Percentiles rank a stretch among this genome's conserved stretches.
These are phyloP conservation scores for Saccharomycopsis fermentans DNA, from an alignment of 805 yeast genomes.

Conservation along the genomic window DNA sequence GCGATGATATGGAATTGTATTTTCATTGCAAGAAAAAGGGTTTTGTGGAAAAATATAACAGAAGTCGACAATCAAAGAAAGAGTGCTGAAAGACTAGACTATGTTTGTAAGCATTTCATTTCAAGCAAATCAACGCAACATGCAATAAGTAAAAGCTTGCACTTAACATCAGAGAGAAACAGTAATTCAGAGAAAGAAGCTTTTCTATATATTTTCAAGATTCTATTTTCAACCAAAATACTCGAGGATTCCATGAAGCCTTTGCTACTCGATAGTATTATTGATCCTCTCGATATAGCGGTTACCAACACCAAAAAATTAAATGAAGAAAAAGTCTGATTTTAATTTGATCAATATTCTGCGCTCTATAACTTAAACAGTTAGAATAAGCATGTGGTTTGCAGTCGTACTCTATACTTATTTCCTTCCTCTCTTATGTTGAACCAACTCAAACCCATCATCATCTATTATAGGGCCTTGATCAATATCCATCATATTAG, in stretches of 20 bases:
- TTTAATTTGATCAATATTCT: too few species aligned
- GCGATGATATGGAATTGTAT: conserved; percentile 50
- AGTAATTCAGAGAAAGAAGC: not conserved
- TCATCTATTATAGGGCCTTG: conserved; percentile 68
- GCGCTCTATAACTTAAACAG: too few species aligned
- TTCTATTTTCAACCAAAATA: not conserved
- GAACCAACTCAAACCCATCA: conserved; percentile 89
- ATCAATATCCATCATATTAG: conserved; percentile 31
- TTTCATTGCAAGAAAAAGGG: conserved; percentile 27
- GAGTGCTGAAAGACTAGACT: not conserved
- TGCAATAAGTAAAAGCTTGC: not conserved
- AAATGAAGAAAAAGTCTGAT: too few species aligned
- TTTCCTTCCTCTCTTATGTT: conserved; percentile 35
- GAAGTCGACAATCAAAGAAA: not conserved
- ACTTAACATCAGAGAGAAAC: not conserved
- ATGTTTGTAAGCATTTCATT: not conserved
- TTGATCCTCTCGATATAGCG: not conserved
- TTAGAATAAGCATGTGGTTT: too few species aligned
- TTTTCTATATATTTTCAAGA: not conserved
- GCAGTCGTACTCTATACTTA: too few species aligned
- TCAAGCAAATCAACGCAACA: not conserved
- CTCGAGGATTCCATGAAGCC: not conserved
- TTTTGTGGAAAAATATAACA: conserved; percentile 19
- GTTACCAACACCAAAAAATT: not conserved
- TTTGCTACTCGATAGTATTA: not conserved